Conservation (phyloP, 495 filamentous ascomycete genomes). For the Penicillium riverlandense region DNA sequence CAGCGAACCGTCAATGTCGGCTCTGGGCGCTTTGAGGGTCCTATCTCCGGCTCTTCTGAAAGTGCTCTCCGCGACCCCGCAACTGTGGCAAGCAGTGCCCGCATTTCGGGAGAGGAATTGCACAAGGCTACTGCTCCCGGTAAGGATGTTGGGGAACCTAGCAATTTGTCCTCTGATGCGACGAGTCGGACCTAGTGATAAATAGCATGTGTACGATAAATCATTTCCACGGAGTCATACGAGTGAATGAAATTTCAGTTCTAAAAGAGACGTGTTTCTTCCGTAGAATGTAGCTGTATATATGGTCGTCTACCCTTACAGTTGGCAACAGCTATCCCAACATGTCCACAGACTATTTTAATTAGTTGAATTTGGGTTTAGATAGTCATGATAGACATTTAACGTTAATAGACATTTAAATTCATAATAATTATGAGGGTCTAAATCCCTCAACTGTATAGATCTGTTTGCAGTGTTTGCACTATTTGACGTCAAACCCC, state of each 20-base stretch:
- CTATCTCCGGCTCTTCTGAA: slow-evolving; percentile 46
- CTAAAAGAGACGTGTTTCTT: no score
- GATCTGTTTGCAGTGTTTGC: neutral
- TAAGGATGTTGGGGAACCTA: slow-evolving; percentile 43
- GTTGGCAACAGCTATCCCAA: no score
- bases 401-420: no score
- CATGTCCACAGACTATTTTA: no score
- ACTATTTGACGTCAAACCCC: neutral
- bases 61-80: slow-evolving; percentile 57
- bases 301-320: no score
- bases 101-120: slow-evolving; percentile 36
- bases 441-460: no score
- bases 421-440: no score
- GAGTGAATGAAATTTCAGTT: slow-evolving; percentile 9
- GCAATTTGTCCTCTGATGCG: slow-evolving; percentile 46
- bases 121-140: slow-evolving; percentile 35
- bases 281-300: no score
- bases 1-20: slow-evolving; percentile 60
- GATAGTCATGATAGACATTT: no score
- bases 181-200: neutral
- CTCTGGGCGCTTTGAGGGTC: slow-evolving; percentile 53
- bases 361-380: no score
- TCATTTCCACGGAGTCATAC: slow-evolving; percentile 1
- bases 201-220: slow-evolving; percentile 10
- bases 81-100: slow-evolving; percentile 50